A percentile compares a stretch with the other conserved stretches of the same genome.
Evolutionary conservation across 1,284 basidiomycete species (phyloP).

Genomic region (Thelephora terrestris): DNA sequence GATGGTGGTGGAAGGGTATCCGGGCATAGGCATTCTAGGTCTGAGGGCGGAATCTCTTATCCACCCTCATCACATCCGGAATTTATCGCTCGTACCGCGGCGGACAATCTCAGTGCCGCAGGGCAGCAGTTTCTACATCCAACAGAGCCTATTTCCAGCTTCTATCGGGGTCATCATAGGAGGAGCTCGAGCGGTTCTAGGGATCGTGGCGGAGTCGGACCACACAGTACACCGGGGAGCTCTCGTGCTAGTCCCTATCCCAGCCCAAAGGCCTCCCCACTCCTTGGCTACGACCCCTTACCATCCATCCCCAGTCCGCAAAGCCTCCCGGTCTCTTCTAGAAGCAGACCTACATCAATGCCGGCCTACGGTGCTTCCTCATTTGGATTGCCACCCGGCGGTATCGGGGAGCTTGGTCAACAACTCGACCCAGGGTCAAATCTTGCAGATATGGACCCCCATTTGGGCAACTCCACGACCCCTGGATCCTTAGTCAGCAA

Average conservation of each 20-base stretch:
- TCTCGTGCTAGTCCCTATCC: conserved; percentile 44
- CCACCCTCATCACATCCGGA: conserved; percentile 30
- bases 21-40: conserved; percentile 12
- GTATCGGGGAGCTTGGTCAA: conserved; percentile 9
- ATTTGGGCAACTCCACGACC: conserved; percentile 19
- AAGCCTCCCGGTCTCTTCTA: conserved; percentile 7
- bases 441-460: conserved; percentile 6
- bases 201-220: conserved; percentile 24
- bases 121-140: conserved; percentile 32
- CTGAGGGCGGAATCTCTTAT: conserved; percentile 11
- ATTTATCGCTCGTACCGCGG: conserved; percentile 27
- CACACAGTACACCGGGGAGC: conserved; percentile 19
- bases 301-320: conserved; percentile 9
- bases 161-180: conserved; percentile 41
- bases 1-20: conserved; percentile 31
- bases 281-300: conserved; percentile 19
- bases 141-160: conserved; percentile 27
- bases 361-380: conserved; percentile 6
- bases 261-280: conserved; percentile 42
- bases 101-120: neutral
- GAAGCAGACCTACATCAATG: conserved; percentile 9
- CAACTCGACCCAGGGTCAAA: neutral
- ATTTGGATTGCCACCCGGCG: neutral
- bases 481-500: conserved; percentile 18
- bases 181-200: conserved; percentile 53